Percentiles rank a stretch among this genome's conserved stretches.
Evolutionary conservation across 805 yeast genomes (phyloP).

Genomic region (Nakazawaea siamensis): DNA sequence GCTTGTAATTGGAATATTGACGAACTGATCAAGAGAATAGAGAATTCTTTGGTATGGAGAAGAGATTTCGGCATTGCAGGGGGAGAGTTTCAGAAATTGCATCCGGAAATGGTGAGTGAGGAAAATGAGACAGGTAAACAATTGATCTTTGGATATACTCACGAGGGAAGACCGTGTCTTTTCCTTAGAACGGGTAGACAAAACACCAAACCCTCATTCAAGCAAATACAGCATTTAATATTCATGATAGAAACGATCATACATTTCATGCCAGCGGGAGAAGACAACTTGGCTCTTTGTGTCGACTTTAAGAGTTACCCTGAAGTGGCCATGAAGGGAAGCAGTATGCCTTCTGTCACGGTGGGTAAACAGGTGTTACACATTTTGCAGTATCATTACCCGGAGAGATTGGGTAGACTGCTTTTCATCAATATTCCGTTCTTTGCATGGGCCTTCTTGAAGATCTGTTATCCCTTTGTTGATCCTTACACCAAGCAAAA

Average conservation of each 20-base stretch:
- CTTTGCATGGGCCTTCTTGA: conserved; percentile 87
- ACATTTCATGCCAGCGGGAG: conserved; percentile 94
- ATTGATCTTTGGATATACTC: conserved; percentile 85
- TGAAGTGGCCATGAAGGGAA: conserved; percentile 39
- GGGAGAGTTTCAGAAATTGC: conserved; percentile 43
- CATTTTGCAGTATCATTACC: conserved; percentile 94
- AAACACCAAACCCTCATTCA: conserved; percentile 80
- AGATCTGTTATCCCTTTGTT: conserved; percentile 88
- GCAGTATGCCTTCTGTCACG: conserved; percentile 81
- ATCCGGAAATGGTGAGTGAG: conserved; percentile 41
- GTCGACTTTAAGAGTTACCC: conserved; percentile 88
- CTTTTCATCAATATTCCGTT: conserved; percentile 88
- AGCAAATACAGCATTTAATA: conserved; percentile 95
- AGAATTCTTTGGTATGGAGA: conserved; percentile 83
- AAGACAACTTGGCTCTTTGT: conserved; percentile 83
- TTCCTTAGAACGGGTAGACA: conserved; percentile 93
- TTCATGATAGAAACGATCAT: conserved; percentile 88
- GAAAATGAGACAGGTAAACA: conserved; percentile 93
- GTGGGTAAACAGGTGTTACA: conserved; percentile 88
- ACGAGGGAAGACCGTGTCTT: conserved; percentile 83
- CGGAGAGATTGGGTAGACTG: conserved; percentile 93
- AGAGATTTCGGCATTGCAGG: conserved; percentile 58
- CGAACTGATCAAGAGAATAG: conserved; percentile 68
- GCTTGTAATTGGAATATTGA: conserved; percentile 86
- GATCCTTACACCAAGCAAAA: conserved; percentile 94